Base-by-base conservation (phyloP, 495 filamentous ascomycete species). In the Penicilliopsis zonata region DNA sequence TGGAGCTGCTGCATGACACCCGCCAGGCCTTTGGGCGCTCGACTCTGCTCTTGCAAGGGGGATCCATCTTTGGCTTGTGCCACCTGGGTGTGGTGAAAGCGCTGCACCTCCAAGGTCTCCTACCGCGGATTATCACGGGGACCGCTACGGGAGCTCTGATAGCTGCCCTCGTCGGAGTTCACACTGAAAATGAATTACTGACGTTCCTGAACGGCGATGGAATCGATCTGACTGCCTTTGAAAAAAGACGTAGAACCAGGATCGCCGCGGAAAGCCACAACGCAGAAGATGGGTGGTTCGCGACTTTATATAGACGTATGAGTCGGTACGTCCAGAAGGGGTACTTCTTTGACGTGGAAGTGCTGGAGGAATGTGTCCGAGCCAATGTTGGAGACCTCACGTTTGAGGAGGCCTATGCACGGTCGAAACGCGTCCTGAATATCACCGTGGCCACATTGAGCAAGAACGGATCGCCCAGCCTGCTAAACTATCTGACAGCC, bases 31-130 rank as follows among this genome's bases (percentile, higher is more conserved):
- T 92, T 62, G 88, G 88, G 13, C 66, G 86, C 26, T 86, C 75
- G 23, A 86, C 83, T 2, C 62, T 96, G 28, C 80, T 94, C 9
- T 54, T 96, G 3, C 87, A 94, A 49, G 88, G 88, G 13, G 88
- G 88, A 2, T 80, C 86, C 18, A 86, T 90, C 21, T 96, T 96
- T 44, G 88, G 86, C 0, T 56, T 94, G 4, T 94, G 85, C 42
- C 88, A 96, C 55, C 49, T 95, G 1, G 88, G 88, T 1, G 84
- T 95, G 0, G 82, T 94, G 29, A 92, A 86, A 45, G 87, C 86
- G 1, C 55, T 96, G 28, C 82, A 92, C 57, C 55, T 85, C 9
- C 67, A 80, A n/a, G 86, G 84, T 1, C 56, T 94, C 9, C 57
- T 95, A 18, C 88, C 88, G 10, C 69, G 86, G 6, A 92, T 96